Evolutionary conservation across 441 rosid genomes (phyloP).

Genomic region (Mallotus japonicus): DNA sequence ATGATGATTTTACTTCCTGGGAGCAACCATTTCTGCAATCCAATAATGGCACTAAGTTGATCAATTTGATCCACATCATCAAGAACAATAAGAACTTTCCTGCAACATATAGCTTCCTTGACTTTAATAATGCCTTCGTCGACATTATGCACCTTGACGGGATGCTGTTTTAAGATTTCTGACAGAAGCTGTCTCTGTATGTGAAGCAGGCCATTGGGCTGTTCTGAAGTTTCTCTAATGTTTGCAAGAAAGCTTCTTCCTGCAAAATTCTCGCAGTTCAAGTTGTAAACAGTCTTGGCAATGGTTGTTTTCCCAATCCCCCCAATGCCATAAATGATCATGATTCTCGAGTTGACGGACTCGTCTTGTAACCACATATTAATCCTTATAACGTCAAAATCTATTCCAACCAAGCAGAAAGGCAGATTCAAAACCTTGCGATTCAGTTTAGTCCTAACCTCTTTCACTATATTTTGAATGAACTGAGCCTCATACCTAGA

Average conservation of each 20-base stretch:
- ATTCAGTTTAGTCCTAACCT: slow-evolving; percentile 20
- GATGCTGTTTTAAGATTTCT: slow-evolving; percentile 3
- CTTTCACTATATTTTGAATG: slow-evolving; percentile 19
- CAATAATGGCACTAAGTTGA: slow-evolving; percentile 12
- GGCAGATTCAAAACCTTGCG: slow-evolving; percentile 17
- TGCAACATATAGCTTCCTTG: slow-evolving; percentile 9
- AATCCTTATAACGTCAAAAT: slow-evolving; percentile 2
- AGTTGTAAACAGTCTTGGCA: slow-evolving; percentile 15
- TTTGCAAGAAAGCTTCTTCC: slow-evolving; percentile 16
- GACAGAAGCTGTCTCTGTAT: slow-evolving; percentile 15
- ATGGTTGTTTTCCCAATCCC: slow-evolving; percentile 24
- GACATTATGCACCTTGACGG: slow-evolving; percentile 6
- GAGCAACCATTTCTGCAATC: slow-evolving; percentile 11
- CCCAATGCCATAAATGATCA: slow-evolving; percentile 12
- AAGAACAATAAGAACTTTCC: slow-evolving; percentile 14
- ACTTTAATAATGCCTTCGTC: slow-evolving; percentile 18
- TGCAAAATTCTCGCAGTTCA: slow-evolving; percentile 11
- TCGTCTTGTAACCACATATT: slow-evolving; percentile 17
- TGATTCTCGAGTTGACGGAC: not conserved
- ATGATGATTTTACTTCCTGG: slow-evolving; percentile 17
- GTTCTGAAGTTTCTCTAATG: slow-evolving; percentile 15
- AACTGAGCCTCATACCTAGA: slow-evolving; percentile 18
- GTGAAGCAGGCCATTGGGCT: slow-evolving; percentile 7
- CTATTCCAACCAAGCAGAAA: slow-evolving; percentile 10
- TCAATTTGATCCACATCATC: slow-evolving; percentile 21